Conservation (phyloP, 1,284 basidiomycete genomes). For the Schizophyllum amplum region DNA sequence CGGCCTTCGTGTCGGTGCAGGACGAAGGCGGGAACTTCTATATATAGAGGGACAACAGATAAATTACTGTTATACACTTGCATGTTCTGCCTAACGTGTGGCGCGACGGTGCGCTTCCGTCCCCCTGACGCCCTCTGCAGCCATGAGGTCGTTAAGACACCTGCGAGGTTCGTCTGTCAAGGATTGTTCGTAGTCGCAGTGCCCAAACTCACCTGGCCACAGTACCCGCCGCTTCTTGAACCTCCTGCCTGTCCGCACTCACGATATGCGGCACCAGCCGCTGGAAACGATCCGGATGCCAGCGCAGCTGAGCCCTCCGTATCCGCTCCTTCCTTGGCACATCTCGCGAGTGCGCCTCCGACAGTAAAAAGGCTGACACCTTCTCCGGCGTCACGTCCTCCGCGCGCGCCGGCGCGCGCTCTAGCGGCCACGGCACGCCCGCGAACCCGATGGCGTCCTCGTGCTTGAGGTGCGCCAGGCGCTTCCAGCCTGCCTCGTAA, state of each 20-base stretch:
- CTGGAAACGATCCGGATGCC: constrained; percentile 73
- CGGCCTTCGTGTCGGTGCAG: too few species aligned
- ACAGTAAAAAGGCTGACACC: constrained; percentile 51
- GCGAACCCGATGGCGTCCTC: constrained; percentile 44
- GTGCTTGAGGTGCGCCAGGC: constrained; percentile 26
- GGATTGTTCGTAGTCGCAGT: not conserved
- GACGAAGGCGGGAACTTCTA: too few species aligned
- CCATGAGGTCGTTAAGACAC: constrained; percentile 61
- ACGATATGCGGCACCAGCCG: constrained; percentile 43
- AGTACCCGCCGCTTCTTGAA: constrained; percentile 61
- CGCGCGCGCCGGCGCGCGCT: constrained; percentile 29
- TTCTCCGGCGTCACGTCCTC: constrained; percentile 42
- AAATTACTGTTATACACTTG: too few species aligned
- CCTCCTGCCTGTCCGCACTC: constrained; percentile 43
- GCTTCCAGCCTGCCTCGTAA: constrained; percentile 56
- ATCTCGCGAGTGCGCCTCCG: constrained; percentile 47
- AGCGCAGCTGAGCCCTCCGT: constrained; percentile 54
- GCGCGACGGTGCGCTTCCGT: not conserved
- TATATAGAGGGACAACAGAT: too few species aligned
- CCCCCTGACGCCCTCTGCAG: not conserved
- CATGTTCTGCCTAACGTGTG: too few species aligned
- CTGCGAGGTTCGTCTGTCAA: constrained; percentile 21
- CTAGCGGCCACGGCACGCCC: constrained; percentile 64
- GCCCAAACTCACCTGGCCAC: constrained; percentile 30
- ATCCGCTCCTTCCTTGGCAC: constrained; percentile 56